Evolutionary conservation across 768 basidiomycete species (phyloP).

Genomic region (Trametes sanguinea): DNA sequence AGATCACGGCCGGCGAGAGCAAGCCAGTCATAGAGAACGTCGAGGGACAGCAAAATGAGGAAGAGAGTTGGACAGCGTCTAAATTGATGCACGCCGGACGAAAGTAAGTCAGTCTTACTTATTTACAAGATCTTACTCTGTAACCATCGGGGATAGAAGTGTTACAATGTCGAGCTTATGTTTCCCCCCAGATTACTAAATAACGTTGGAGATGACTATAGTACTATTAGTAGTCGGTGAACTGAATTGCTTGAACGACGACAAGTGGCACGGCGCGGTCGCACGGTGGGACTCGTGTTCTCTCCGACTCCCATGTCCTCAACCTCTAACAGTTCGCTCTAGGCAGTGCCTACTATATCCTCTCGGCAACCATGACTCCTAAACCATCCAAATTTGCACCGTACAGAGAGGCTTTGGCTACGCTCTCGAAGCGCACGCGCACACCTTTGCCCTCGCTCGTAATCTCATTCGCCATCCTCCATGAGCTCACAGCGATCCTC

Average conservation of each 20-base stretch:
- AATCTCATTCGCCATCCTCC: conserved; percentile 79
- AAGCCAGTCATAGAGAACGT: not conserved
- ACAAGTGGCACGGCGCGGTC: no score
- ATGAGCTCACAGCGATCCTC: conserved; percentile 80
- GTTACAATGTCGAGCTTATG: no score
- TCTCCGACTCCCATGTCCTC: no score
- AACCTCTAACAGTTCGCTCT: no score
- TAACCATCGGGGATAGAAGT: no score
- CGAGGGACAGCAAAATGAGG: not conserved
- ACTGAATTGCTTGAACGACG: no score
- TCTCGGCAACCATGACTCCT: conserved; percentile 3
- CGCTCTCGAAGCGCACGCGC: conserved; percentile 68
- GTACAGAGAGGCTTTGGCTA: conserved; percentile 56
- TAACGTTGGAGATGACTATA: no score
- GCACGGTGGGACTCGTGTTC: not conserved
- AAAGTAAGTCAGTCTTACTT: no score
- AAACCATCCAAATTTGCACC: conserved; percentile 39
- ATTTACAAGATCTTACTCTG: no score
- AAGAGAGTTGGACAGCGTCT: not conserved
- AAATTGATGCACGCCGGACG: no score
- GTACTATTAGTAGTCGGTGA: no score
- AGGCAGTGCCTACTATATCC: not conserved
- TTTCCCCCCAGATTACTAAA: no score
- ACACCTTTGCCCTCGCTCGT: conserved; percentile 75
- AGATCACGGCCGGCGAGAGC: not conserved